Evolutionary conservation across 768 basidiomycete species (phyloP).

Genomic region (Asterophora parasitica): DNA sequence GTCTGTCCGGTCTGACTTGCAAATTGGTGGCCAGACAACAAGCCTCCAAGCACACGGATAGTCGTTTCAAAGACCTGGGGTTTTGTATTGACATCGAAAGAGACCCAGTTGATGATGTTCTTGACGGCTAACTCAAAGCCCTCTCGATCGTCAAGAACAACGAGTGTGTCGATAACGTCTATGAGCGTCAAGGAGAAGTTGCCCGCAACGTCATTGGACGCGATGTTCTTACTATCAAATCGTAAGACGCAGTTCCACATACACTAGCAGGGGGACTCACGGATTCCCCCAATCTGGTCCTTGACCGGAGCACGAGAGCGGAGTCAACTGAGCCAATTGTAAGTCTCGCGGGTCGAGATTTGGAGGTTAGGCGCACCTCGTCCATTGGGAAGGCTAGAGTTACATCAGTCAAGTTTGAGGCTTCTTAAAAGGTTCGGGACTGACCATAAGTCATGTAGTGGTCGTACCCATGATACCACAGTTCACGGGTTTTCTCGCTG

Average conservation of each 20-base stretch:
- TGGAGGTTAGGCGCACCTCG: conserved; percentile 47
- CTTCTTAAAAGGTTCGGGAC: conserved; percentile 10
- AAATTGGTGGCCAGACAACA: conserved; percentile 81
- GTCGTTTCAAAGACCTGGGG: conserved; percentile 99
- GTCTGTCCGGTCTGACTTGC: conserved; percentile 62
- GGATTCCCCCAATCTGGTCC: conserved; percentile 85
- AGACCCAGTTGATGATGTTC: conserved; percentile 76
- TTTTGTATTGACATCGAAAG: conserved; percentile 89
- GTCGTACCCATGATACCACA: conserved; percentile 90
- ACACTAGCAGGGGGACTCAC: conserved; percentile 32
- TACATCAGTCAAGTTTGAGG: conserved; percentile 15
- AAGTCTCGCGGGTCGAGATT: not conserved
- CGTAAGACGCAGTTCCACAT: not conserved
- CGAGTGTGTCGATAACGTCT: conserved; percentile 82
- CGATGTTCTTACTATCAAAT: conserved; percentile 56
- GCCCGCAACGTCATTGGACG: conserved; percentile 88
- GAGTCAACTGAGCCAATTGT: conserved; percentile 57
- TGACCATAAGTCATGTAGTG: conserved; percentile 84
- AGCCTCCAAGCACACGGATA: conserved; percentile 88
- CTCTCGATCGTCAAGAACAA: conserved; percentile 74
- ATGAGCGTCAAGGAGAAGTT: conserved; percentile 86
- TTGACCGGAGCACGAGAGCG: conserved; percentile 79
- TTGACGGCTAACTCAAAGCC: conserved; percentile 85
- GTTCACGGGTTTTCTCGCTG: conserved; percentile 66
- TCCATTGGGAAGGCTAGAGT: conserved; percentile 75